Conservation (phyloP, 352 stramenopile genomes). For the Phytophthora brassicae region DNA sequence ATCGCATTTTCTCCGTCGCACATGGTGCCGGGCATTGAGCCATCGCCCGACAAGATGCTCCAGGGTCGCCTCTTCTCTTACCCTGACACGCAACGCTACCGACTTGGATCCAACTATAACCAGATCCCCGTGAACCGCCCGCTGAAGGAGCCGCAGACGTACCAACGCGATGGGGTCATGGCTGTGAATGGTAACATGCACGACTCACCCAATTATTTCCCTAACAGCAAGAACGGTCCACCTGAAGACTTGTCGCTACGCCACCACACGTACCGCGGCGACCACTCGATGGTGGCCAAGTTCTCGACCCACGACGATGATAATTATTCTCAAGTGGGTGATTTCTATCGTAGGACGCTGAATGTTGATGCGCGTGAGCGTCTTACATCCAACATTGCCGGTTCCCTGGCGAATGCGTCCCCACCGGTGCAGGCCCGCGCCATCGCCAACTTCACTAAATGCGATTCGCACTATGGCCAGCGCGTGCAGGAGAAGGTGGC, state of each 20-base stretch:
- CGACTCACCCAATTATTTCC: slow-evolving; percentile 84
- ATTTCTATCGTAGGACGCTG: slow-evolving; percentile 86
- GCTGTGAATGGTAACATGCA: slow-evolving; percentile 74
- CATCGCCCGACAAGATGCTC: slow-evolving; percentile 87
- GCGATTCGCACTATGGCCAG: slow-evolving; percentile 84
- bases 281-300: slow-evolving; percentile 48
- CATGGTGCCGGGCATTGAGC: slow-evolving; percentile 91
- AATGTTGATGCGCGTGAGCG: slow-evolving; percentile 62
- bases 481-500: slow-evolving; percentile 79
- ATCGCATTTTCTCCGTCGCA: slow-evolving; percentile 90
- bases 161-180: slow-evolving; percentile 88
- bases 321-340: slow-evolving; percentile 87
- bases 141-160: slow-evolving; percentile 68
- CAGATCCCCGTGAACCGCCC: slow-evolving; percentile 89
- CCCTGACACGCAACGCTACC: slow-evolving; percentile 86
- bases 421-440: slow-evolving; percentile 78
- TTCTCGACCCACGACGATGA: slow-evolving; percentile 87
- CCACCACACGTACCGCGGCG: slow-evolving; percentile 39
- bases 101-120: slow-evolving; percentile 89
- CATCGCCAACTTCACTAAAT: slow-evolving; percentile 87
- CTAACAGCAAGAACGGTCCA: slow-evolving; percentile 77
- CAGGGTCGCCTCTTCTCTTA: slow-evolving; percentile 90
- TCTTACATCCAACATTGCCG: slow-evolving; percentile 89
- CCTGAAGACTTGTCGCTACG: slow-evolving; percentile 29
- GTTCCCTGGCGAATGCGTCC: slow-evolving; percentile 77